phyloP scores from a whole-genome alignment of 2,329 filamentous ascomycete genomes.

The Metarhizium sp. region DNA sequence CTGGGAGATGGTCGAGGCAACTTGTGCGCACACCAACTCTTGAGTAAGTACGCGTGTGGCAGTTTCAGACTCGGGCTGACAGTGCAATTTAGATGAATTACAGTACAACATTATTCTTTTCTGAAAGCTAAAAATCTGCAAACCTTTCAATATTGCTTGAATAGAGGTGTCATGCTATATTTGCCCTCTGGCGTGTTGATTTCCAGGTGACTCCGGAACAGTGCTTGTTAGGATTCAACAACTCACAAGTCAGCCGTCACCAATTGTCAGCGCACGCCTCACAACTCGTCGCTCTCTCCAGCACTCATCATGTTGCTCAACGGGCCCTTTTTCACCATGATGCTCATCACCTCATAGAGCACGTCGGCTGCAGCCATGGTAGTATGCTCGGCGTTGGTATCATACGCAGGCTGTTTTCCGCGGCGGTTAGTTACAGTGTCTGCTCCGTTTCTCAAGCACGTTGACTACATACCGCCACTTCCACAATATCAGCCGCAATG shows the following conservation, averaged over 20 bases:
- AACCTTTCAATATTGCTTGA: background rate
- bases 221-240: too few relatives aligned
- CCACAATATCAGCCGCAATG: constrained; percentile 77
- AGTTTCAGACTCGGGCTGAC: too few relatives aligned
- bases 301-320: background rate
- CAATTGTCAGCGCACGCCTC: background rate
- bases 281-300: background rate
- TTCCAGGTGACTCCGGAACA: too few relatives aligned
- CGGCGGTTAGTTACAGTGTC: background rate
- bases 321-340: constrained; percentile 10
- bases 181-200: too few relatives aligned
- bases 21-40: constrained; percentile 6
- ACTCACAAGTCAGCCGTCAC: too few relatives aligned
- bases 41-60: background rate
- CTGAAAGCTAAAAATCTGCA: background rate
- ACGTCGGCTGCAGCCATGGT: constrained; percentile 74
- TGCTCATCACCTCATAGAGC: constrained; percentile 25
- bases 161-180: too few relatives aligned
- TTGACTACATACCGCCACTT: constrained; percentile 46
- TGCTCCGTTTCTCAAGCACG: too few relatives aligned
- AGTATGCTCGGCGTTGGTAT: constrained; percentile 67
- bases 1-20: constrained; percentile 10
- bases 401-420: constrained; percentile 53
- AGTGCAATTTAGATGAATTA: constrained; percentile 10
- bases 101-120: constrained; percentile 20